Base-by-base conservation (phyloP, 2,329 filamentous ascomycete genomes). In the Alternaria arbusti region DNA sequence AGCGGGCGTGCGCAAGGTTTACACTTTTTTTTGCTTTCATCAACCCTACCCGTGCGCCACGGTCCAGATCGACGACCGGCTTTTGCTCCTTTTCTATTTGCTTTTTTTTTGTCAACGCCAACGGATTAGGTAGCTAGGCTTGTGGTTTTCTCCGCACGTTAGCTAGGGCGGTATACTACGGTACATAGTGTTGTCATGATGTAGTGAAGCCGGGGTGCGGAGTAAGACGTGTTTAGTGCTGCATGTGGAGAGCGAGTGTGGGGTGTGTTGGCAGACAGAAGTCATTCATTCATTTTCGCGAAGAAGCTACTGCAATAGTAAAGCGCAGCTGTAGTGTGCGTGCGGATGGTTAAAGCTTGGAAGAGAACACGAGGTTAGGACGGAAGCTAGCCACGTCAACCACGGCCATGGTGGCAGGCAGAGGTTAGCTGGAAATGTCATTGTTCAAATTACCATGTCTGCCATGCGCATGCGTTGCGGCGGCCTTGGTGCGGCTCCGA, bases 351-450 rank as follows among this genome's bases (percentile, higher is more conserved):
- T 23, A 52, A 52, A 15, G 36, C 36, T 40, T 40, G 36, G 36
- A 17, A 40, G 36, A 36, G 36, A 40, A 40, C 36, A 40, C 36
- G 54, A 55, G 43, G 36, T 57, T 36, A 54, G 52, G 55, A 56
- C 32, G 58, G 65, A 55, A 63, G 61, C 66, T 69, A 69, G 68
- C 67, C 68, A 70, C 66, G 68, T 70, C 68, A 68, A 64, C 32
- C 32, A 36, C 32, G 32, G 32, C 32, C 58, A 52, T 57, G 25
- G 54, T 54, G 32, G 32, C 57, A 60, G 64, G 54, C 30, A 44
- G 28, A 20, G 25, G 20, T 44, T 44, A 25, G 32, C 52, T 26
- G 36, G 36, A 44, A 20, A 54, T 54, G 30, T 40, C 49, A 52
- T 36, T 17, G 36, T 20, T 52, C 20, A n/a, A 25, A 36, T 52